Conservation (phyloP, 805 yeast genomes). For the Saccharomyces paradoxus region DNA sequence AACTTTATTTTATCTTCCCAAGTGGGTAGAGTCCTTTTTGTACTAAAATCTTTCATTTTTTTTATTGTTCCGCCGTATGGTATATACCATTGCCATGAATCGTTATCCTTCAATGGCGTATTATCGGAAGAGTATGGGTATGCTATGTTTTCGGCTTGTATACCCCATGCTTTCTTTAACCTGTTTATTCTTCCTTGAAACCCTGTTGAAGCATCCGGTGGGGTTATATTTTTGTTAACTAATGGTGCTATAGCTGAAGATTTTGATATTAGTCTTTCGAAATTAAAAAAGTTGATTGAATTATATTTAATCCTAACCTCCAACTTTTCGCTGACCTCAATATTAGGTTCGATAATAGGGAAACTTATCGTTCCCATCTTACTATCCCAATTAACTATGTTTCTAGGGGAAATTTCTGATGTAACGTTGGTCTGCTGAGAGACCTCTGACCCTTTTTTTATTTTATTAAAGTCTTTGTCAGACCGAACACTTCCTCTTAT, state of each 20-base stretch:
- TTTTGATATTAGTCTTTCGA: constrained; percentile 4
- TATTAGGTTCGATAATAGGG: background rate
- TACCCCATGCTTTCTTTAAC: background rate
- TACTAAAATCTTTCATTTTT: constrained; percentile 48
- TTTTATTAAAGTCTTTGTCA: background rate
- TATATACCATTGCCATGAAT: background rate
- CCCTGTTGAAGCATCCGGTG: background rate
- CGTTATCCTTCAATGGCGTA: background rate
- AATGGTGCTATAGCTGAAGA: background rate
- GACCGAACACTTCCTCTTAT: background rate
- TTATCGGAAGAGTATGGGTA: background rate
- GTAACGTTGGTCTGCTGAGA: background rate
- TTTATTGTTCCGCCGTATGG: constrained; percentile 52
- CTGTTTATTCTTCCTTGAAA: background rate
- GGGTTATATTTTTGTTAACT: background rate
- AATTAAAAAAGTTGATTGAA: constrained; percentile 19
- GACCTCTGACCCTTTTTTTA: background rate
- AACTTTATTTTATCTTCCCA: constrained; percentile 43
- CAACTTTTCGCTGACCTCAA: background rate
- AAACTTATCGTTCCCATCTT: background rate
- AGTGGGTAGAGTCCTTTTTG: constrained; percentile 55
- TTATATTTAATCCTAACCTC: constrained; percentile 20
- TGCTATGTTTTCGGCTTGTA: background rate
- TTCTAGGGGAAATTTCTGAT: background rate
- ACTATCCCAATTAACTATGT: background rate